A percentile compares a stretch with the other conserved stretches of the same genome.
Evolutionary conservation across 148 eudicot species (phyloP).

Genomic region (Nepenthes mirabilis): DNA sequence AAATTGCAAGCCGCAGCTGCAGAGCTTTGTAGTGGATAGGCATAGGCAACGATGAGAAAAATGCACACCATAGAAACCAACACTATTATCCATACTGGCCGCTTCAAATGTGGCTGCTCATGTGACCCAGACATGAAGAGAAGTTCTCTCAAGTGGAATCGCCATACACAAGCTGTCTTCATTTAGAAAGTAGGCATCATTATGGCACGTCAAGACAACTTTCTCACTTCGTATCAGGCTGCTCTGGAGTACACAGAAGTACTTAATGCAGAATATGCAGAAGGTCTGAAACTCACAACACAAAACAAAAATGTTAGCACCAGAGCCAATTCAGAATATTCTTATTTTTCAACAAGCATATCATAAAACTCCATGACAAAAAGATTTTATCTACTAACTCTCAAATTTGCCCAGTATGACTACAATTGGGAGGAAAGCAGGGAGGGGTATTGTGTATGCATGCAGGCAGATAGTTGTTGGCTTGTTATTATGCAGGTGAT

Average conservation of each 20-base stretch:
- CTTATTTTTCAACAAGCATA: too few species aligned
- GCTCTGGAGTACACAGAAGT: not conserved
- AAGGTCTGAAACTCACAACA: too few species aligned
- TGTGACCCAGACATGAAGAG: slow-evolving; percentile 34
- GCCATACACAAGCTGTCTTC: slow-evolving; percentile 51
- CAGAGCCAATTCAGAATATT: too few species aligned
- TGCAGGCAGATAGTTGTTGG: too few species aligned
- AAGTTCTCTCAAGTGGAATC: slow-evolving; percentile 24
- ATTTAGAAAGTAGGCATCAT: slow-evolving; percentile 28
- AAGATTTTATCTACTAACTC: too few species aligned
- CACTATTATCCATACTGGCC: slow-evolving; percentile 42
- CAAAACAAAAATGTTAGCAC: too few species aligned
- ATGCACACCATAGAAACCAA: slow-evolving; percentile 39
- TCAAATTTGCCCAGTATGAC: too few species aligned
- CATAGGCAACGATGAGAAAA: slow-evolving; percentile 36
- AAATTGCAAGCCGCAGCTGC: slow-evolving; percentile 29
- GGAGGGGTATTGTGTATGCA: too few species aligned
- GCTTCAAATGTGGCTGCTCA: slow-evolving; percentile 39
- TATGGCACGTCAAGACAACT: slow-evolving; percentile 4
- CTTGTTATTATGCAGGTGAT: too few species aligned
- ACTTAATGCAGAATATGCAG: not conserved
- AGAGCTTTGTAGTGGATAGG: slow-evolving; percentile 26
- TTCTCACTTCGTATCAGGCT: slow-evolving; percentile 5
- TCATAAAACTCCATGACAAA: too few species aligned
- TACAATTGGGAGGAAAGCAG: too few species aligned